Conservation (phyloP, 371 early-diverging fungal species). For the Rhizopus stolonifer region DNA sequence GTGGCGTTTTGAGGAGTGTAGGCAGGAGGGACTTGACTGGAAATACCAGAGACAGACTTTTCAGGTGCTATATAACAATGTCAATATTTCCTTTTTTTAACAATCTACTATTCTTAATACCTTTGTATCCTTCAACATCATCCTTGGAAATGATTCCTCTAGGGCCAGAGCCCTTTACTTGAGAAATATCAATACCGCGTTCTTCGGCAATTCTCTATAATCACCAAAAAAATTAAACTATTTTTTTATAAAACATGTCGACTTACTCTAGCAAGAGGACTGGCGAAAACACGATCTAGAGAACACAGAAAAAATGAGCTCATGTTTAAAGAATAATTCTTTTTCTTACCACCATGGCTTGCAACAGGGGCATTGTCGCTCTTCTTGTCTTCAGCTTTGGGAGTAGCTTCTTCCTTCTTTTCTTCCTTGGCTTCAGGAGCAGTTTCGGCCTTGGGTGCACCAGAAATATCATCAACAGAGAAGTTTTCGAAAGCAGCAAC, state of each 20-base stretch:
- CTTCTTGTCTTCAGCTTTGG: conserved; percentile 22
- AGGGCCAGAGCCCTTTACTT: conserved; percentile 89
- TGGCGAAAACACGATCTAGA: conserved; percentile 53
- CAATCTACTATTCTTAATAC: conserved; percentile 17
- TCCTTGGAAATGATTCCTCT: conserved; percentile 86
- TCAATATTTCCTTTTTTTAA: not conserved
- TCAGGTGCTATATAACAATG: conserved; percentile 23
- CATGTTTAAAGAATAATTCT: not conserved
- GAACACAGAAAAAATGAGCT: not conserved
- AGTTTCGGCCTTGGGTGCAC: conserved; percentile 42
- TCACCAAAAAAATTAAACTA: not conserved
- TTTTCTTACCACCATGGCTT: conserved; percentile 17
- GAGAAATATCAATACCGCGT: conserved; percentile 73
- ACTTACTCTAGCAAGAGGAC: conserved; percentile 78
- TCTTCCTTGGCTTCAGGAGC: conserved; percentile 23
- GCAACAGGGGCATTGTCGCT: conserved; percentile 18
- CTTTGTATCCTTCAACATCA: conserved; percentile 80
- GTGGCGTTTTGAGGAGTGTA: conserved; percentile 54
- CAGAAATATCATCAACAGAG: conserved; percentile 55
- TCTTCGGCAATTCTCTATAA: conserved; percentile 81
- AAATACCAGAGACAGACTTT: conserved; percentile 35
- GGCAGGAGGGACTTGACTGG: conserved; percentile 45
- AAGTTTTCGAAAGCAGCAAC: conserved; percentile 86
- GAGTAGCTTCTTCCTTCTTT: conserved; percentile 20
- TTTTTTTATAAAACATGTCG: not conserved